Conservation (phyloP, 768 basidiomycete genomes). For the Naematelia encephala region DNA sequence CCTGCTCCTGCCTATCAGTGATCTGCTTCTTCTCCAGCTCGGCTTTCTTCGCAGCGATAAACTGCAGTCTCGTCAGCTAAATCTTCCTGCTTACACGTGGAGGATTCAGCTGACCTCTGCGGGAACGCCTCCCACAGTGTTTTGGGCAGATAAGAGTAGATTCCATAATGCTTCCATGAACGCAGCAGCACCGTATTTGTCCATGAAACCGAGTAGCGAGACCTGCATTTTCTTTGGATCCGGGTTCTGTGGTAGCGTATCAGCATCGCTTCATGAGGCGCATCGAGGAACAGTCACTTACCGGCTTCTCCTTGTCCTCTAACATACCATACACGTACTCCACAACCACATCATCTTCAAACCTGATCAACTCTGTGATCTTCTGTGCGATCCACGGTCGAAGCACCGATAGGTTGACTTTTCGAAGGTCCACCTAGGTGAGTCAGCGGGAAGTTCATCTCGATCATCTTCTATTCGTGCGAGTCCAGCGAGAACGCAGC, state of each 20-base stretch:
- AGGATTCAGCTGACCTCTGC: conserved; percentile 54
- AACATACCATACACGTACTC: conserved; percentile 94
- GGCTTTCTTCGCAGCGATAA: conserved; percentile 50
- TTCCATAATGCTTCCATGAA: conserved; percentile 91
- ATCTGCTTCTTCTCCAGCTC: conserved; percentile 40
- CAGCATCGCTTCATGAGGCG: not conserved
- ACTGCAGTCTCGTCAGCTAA: conserved; percentile 18
- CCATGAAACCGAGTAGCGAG: conserved; percentile 86
- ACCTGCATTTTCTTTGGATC: conserved; percentile 97
- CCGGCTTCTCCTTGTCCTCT: conserved; percentile 80
- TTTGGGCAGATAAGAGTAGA: conserved; percentile 88
- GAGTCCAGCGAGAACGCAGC: too few relatives aligned
- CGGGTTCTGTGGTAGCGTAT: conserved; percentile 63
- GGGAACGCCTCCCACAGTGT: conserved; percentile 82
- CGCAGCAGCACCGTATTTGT: conserved; percentile 66
- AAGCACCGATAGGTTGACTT: conserved; percentile 89
- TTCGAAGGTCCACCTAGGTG: conserved; percentile 74
- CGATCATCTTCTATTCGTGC: too few relatives aligned
- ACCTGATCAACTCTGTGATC: conserved; percentile 79
- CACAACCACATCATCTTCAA: conserved; percentile 95
- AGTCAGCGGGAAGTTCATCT: conserved; percentile 50
- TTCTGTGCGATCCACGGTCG: conserved; percentile 87
- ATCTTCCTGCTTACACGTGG: not conserved
- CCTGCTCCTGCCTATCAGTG: conserved; percentile 22
- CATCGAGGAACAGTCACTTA: conserved; percentile 51